phyloP scores from a whole-genome alignment of 305 asterid species.

The Fraxinus ornus region DNA sequence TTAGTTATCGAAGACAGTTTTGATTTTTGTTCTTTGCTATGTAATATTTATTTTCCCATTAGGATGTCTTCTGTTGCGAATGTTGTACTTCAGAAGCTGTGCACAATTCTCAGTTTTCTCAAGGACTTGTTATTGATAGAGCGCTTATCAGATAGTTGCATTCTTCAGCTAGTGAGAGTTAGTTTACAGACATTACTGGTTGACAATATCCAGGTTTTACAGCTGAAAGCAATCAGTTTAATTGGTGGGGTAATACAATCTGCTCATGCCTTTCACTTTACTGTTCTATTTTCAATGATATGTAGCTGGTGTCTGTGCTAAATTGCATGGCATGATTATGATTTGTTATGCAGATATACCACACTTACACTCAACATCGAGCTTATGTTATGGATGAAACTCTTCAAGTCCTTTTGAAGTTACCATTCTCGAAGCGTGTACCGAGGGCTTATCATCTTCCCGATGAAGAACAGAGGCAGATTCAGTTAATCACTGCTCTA shows the following conservation, averaged over 20 bases:
- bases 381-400: constrained; percentile 94
- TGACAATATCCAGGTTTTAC: constrained; percentile 92
- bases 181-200: constrained; percentile 86
- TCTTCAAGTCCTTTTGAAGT: constrained; percentile 81
- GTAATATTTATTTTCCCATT: constrained; percentile 24
- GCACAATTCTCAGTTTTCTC: constrained; percentile 84
- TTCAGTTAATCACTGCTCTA: constrained; percentile 88
- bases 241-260: constrained; percentile 82
- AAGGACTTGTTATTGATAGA: constrained; percentile 80
- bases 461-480: constrained; percentile 96
- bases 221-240: constrained; percentile 90
- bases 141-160: constrained; percentile 94
- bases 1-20: neutral
- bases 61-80: constrained; percentile 74
- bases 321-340: constrained; percentile 20
- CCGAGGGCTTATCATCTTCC: constrained; percentile 96
- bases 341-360: constrained; percentile 62
- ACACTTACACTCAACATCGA: constrained; percentile 73
- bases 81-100: constrained; percentile 87
- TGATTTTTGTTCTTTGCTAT: constrained; percentile 22
- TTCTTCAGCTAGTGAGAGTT: constrained; percentile 88
- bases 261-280: constrained; percentile 27
- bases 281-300: constrained; percentile 21
- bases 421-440: constrained; percentile 85
- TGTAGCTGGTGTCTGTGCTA: constrained; percentile 31